Evolutionary conservation across 2,329 filamentous ascomycete species (phyloP).

Genomic region (Fusarium cicatricum): DNA sequence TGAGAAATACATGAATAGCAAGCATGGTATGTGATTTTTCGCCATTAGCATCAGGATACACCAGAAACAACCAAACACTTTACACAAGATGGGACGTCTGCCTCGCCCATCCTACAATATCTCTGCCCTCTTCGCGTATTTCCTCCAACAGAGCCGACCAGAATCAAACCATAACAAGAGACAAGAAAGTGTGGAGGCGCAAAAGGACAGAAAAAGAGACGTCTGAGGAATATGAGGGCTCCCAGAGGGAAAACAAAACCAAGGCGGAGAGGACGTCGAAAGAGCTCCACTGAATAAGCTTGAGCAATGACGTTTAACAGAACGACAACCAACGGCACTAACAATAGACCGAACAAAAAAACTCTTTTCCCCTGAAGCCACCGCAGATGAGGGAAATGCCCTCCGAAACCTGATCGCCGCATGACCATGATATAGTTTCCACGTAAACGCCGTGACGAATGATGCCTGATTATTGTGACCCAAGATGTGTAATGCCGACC

Average conservation of each 20-base stretch:
- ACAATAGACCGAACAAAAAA: slow-evolving; percentile 35
- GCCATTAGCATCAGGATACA: slow-evolving; percentile 41
- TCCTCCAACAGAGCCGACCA: slow-evolving; percentile 15
- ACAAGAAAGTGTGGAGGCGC: slow-evolving; percentile 27
- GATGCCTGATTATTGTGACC: slow-evolving; percentile 51
- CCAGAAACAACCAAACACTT: slow-evolving; percentile 36
- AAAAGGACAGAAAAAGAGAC: slow-evolving; percentile 31
- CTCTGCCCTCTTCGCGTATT: slow-evolving; percentile 26
- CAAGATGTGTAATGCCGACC: slow-evolving; percentile 43
- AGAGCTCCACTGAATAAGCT: slow-evolving; percentile 22
- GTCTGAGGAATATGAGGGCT: slow-evolving; percentile 13
- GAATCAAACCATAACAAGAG: slow-evolving; percentile 21
- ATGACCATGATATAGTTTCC: slow-evolving; percentile 53
- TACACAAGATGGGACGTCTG: slow-evolving; percentile 29
- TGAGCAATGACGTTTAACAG: slow-evolving; percentile 12
- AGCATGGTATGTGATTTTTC: slow-evolving; percentile 44
- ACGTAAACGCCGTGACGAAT: slow-evolving; percentile 50
- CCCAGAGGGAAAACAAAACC: slow-evolving; percentile 28
- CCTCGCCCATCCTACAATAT: slow-evolving; percentile 25
- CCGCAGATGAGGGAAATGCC: slow-evolving; percentile 41
- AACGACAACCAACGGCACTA: slow-evolving; percentile 28
- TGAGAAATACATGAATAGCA: slow-evolving; percentile 26
- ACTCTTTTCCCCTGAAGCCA: slow-evolving; percentile 47
- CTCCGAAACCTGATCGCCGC: slow-evolving; percentile 49
- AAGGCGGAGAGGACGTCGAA: slow-evolving; percentile 21